Base-by-base conservation (phyloP, 352 stramenopile species). In the Globisporangium ultimum region DNA sequence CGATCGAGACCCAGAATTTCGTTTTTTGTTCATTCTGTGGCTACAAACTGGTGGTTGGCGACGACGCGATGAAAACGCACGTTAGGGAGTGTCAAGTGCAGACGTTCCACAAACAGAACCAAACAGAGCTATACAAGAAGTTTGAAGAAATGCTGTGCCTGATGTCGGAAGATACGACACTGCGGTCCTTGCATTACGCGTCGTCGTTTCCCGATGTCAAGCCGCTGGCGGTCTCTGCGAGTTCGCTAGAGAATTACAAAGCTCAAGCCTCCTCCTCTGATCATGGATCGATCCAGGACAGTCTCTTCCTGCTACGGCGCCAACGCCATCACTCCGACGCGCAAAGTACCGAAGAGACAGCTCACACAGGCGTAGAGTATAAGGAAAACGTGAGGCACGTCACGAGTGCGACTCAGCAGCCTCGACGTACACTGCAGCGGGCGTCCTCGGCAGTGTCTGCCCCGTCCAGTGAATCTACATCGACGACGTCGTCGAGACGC, bases 11-110 rank as follows among this genome's bases (percentile, higher is more conserved):
- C 12, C 69, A 74, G 49, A 64, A 63, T 12, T 74, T 65, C 28
- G 67, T 95, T 45, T 93, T 83, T 62, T 95, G 85, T 61, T 86
- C 71, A 20, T 93, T 95, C 53, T 95, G 85, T 52, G 81, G 85
- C 15, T 62, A 66, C 14, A 59, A 74, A 36, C 28, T 36, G 50
- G 61, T 84, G 53, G 56, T 61, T n/a, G 61, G 70, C 1, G 21
- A 61, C 0, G 58, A 72, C 21, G 73, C 69, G 15, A 67, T 86
- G 22, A 66, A 69, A 14, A 24, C 36, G 5, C 84, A 95, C 58
- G 76, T 87, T 24, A 41, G 59, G 4, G 60, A 77, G 11, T 95
- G 86, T 32, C 63, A 62, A n/a, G 67, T 76, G 12, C 67, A 71
- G 0, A 64, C 64, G 1, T 74, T 73, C 42, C 82, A 95, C 54